Conservation (phyloP, 2,329 filamentous ascomycete genomes). For the Pyrenochaeta sp. region DNA sequence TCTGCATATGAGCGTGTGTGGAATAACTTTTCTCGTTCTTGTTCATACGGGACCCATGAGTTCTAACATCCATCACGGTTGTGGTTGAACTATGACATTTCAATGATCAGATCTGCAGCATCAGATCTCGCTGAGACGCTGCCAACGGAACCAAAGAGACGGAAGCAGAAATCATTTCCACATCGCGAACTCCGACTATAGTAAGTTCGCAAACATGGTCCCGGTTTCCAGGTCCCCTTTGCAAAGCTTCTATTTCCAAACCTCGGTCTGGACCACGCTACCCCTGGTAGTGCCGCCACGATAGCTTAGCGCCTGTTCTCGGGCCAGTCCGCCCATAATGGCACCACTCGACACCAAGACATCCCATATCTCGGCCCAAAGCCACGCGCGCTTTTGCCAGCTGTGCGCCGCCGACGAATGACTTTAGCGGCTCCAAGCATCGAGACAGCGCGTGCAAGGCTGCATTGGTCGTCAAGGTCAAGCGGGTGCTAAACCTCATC, state of each 20-base stretch:
- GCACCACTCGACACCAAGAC: slow-evolving; percentile 21
- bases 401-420: slow-evolving; percentile 14
- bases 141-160: not conserved
- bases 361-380: slow-evolving; percentile 8
- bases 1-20: not conserved
- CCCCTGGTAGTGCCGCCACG: slow-evolving; percentile 9
- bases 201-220: not conserved
- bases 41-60: not conserved
- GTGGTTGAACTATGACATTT: not conserved
- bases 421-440: slow-evolving; percentile 9
- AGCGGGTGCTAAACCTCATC: slow-evolving; percentile 10
- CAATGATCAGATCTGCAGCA: not conserved
- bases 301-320: slow-evolving; percentile 4
- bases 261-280: slow-evolving; percentile 8
- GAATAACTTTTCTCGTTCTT: not conserved
- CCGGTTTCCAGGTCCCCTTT: slow-evolving; percentile 1
- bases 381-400: slow-evolving; percentile 25
- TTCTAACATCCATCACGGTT: not conserved
- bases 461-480: slow-evolving; percentile 1
- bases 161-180: slow-evolving; percentile 14
- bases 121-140: not conserved
- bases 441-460: not conserved
- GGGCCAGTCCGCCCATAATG: slow-evolving; percentile 6
- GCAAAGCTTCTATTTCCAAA: slow-evolving; percentile 6
- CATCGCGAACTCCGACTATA: not conserved